Conservation (phyloP, 352 stramenopile genomes). For the Phytophthora fragariae region DNA sequence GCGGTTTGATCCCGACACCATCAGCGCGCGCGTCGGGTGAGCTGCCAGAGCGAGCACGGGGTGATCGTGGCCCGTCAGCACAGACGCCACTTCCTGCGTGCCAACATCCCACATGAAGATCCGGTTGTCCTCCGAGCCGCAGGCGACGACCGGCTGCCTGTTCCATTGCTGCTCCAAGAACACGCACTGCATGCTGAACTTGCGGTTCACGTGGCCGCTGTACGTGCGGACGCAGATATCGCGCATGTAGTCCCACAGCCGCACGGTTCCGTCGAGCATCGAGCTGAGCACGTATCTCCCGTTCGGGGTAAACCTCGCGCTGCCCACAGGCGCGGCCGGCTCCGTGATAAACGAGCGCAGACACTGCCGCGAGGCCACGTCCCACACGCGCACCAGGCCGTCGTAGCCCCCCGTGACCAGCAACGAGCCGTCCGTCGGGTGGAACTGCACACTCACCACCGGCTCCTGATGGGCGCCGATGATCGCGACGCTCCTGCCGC, state of each 20-base stretch:
- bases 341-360: slow-evolving; percentile 93
- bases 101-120: slow-evolving; percentile 95
- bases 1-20: slow-evolving; percentile 87
- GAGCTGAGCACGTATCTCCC: slow-evolving; percentile 93
- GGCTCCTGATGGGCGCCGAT: slow-evolving; percentile 95
- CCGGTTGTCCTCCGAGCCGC: slow-evolving; percentile 93
- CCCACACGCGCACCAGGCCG: slow-evolving; percentile 94
- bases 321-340: slow-evolving; percentile 65
- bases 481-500: slow-evolving; percentile 87
- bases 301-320: slow-evolving; percentile 94
- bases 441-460: slow-evolving; percentile 95
- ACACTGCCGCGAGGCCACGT: slow-evolving; percentile 96
- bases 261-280: slow-evolving; percentile 91
- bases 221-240: slow-evolving; percentile 75
- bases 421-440: slow-evolving; percentile 92
- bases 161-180: slow-evolving; percentile 74
- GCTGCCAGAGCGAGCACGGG: slow-evolving; percentile 90
- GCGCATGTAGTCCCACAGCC: slow-evolving; percentile 91
- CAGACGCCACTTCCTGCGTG: slow-evolving; percentile 64
- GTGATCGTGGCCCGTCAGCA: slow-evolving; percentile 74
- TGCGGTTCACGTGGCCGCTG: slow-evolving; percentile 77
- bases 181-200: slow-evolving; percentile 88
- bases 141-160: slow-evolving; percentile 73
- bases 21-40: slow-evolving; percentile 59
- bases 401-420: slow-evolving; percentile 88